Percentiles rank a stretch among this genome's conserved stretches.
Evolutionary conservation across 2,329 filamentous ascomycete genomes (phyloP).

Genomic region (Pestalotiopsis sp.): DNA sequence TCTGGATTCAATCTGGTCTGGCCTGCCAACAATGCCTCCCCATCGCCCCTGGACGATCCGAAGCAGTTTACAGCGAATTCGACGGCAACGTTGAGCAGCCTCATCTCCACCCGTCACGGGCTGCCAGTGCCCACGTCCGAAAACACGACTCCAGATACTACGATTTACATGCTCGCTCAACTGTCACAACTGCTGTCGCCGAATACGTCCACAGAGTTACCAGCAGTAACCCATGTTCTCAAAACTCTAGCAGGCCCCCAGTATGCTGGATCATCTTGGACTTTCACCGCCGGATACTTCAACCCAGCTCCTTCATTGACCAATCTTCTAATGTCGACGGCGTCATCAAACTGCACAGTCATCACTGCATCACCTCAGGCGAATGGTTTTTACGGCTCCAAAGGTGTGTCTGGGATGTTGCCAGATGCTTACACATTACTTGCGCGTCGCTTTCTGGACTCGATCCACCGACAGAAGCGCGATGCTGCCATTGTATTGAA

Average conservation of each 20-base stretch:
- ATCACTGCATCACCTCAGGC: conserved; percentile 92
- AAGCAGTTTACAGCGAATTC: conserved; percentile 71
- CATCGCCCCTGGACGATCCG: conserved; percentile 73
- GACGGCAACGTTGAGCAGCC: conserved; percentile 64
- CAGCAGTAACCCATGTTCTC: conserved; percentile 76
- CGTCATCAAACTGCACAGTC: conserved; percentile 73
- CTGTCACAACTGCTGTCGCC: conserved; percentile 82
- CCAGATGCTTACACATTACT: conserved; percentile 92
- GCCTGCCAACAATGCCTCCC: conserved; percentile 74
- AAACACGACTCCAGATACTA: conserved; percentile 57
- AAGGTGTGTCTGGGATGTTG: conserved; percentile 85
- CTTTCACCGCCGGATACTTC: conserved; percentile 97
- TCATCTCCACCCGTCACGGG: conserved; percentile 60
- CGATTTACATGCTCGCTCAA: conserved; percentile 85
- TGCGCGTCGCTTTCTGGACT: conserved; percentile 76
- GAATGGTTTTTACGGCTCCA: conserved; percentile 91
- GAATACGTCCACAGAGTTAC: conserved; percentile 86
- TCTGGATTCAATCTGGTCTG: conserved; percentile 69
- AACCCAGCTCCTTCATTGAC: conserved; percentile 90
- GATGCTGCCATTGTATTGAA: conserved; percentile 70
- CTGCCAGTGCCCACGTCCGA: conserved; percentile 26
- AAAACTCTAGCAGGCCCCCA: conserved; percentile 64
- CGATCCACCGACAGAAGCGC: conserved; percentile 47
- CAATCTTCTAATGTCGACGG: conserved; percentile 74
- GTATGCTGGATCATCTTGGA: conserved; percentile 78